Percentiles rank a stretch among this genome's conserved stretches.
phyloP scores from a whole-genome alignment of 441 rosid genomes.

The Corymbia citriodora region DNA sequence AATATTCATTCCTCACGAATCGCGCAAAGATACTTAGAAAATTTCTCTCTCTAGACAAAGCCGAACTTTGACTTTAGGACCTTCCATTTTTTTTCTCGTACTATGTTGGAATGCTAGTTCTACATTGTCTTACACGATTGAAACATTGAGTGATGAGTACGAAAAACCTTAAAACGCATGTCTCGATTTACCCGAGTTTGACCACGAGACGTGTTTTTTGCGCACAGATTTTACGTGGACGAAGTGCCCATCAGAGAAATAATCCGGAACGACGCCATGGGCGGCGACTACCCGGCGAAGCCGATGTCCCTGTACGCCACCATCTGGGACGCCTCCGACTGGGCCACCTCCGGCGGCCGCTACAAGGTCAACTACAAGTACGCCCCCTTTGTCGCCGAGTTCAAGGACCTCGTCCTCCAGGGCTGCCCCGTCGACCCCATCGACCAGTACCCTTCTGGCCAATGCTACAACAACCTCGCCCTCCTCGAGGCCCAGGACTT shows the following conservation, averaged over 20 bases:
- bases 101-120: background rate
- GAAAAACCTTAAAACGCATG: too few species aligned
- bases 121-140: background rate
- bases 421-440: constrained; percentile 77
- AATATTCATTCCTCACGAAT: background rate
- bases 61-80: background rate
- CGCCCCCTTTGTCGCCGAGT: constrained; percentile 55
- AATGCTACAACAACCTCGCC: constrained; percentile 21
- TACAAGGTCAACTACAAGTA: constrained; percentile 78
- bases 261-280: constrained; percentile 55
- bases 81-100: background rate
- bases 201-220: background rate
- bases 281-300: constrained; percentile 82
- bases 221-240: constrained; percentile 70
- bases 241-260: constrained; percentile 64
- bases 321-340: constrained; percentile 92
- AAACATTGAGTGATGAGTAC: background rate
- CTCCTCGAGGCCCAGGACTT: constrained; percentile 34
- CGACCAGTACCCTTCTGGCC: constrained; percentile 16
- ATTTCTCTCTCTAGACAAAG: background rate
- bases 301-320: constrained; percentile 91
- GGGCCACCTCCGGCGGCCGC: constrained; percentile 95
- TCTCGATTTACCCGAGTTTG: background rate
- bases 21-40: background rate
- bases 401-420: constrained; percentile 60